phyloP scores from a whole-genome alignment of 306 rosid species.

The Acmispon strigosus region DNA sequence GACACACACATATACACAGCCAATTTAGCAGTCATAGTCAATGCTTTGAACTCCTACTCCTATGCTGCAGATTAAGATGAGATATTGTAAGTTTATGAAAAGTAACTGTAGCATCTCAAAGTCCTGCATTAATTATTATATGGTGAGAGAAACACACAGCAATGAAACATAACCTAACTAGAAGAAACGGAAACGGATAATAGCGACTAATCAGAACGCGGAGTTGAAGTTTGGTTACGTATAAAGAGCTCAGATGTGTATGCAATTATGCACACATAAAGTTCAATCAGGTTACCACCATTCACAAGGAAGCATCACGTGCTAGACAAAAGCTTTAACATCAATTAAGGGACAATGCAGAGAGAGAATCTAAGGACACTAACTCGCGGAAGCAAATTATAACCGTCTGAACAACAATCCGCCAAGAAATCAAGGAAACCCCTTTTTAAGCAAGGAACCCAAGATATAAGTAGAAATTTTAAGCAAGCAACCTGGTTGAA shows the following conservation, averaged over 20 bases:
- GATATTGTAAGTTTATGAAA: background rate
- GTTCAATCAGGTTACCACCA: constrained; percentile 35
- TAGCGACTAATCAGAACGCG: constrained; percentile 1
- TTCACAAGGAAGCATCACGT: constrained; percentile 78
- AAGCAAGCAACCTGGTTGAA: background rate
- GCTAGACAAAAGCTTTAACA: constrained; percentile 28
- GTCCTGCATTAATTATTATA: background rate
- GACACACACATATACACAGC: constrained; percentile 5
- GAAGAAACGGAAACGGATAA: constrained; percentile 15
- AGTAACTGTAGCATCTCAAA: background rate
- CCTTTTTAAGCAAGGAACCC: constrained; percentile 20
- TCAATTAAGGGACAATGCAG: constrained; percentile 24
- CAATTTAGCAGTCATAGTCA: constrained; percentile 13
- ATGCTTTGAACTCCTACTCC: background rate
- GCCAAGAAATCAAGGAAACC: constrained; percentile 21
- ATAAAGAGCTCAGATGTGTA: constrained; percentile 25
- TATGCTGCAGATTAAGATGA: background rate
- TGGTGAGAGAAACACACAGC: background rate
- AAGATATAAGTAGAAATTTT: background rate
- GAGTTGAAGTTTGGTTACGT: constrained; percentile 20
- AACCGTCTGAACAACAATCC: constrained; percentile 27
- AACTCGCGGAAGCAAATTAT: constrained; percentile 49
- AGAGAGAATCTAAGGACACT: constrained; percentile 41
- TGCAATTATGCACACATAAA: constrained; percentile 15
- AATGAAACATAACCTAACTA: background rate